Conservation (phyloP, 1,284 basidiomycete species). For the Fomitiporia mediterranea region DNA sequence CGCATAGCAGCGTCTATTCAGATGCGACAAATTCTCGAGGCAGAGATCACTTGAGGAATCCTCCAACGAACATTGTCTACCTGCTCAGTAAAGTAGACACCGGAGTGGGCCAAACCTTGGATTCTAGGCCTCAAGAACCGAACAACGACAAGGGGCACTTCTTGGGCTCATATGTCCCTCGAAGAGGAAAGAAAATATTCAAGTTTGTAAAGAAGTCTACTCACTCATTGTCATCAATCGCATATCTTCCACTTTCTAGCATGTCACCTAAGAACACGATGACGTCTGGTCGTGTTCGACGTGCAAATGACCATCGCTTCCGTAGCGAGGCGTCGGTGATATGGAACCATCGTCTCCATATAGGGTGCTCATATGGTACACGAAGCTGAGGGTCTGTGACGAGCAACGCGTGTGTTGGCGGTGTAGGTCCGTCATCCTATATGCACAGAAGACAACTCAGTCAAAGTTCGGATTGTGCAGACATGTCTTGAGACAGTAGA, state of each 20-base stretch:
- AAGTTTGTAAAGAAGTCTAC: slow-evolving; percentile 32
- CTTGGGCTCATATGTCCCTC: neutral
- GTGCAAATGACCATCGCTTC: slow-evolving; percentile 59
- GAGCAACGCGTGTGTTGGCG: slow-evolving; percentile 54
- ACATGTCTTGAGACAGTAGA: too few relatives aligned
- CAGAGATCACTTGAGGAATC: too few relatives aligned
- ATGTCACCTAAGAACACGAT: slow-evolving; percentile 82
- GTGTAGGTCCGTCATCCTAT: neutral
- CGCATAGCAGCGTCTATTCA: too few relatives aligned
- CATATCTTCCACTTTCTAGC: slow-evolving; percentile 63
- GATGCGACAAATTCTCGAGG: too few relatives aligned
- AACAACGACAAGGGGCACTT: too few relatives aligned
- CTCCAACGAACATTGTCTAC: too few relatives aligned
- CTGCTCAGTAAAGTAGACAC: too few relatives aligned
- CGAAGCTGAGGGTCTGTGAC: slow-evolving; percentile 77
- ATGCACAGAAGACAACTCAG: neutral
- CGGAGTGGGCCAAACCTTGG: too few relatives aligned
- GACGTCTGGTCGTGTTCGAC: slow-evolving; percentile 36
- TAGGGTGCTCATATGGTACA: slow-evolving; percentile 37
- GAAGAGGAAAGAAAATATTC: neutral
- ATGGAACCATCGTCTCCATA: slow-evolving; percentile 42
- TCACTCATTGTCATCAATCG: slow-evolving; percentile 60
- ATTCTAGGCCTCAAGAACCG: too few relatives aligned
- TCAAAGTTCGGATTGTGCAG: neutral
- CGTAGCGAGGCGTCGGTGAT: slow-evolving; percentile 67